phyloP scores from a whole-genome alignment of 208 protist species.

The Naegleria gruberi region DNA sequence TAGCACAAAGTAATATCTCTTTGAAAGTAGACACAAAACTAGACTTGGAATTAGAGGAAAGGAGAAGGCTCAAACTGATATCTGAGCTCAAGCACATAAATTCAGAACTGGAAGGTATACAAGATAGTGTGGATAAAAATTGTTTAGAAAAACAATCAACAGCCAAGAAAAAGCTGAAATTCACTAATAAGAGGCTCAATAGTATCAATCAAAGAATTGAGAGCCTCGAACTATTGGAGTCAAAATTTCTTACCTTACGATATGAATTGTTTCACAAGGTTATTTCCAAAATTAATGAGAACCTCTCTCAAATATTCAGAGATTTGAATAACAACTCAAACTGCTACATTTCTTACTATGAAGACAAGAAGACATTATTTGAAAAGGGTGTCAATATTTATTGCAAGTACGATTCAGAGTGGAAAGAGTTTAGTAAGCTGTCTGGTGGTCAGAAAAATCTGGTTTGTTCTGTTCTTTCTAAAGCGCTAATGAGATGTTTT shows the following conservation, averaged over 20 bases:
- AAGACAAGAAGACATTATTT: background rate
- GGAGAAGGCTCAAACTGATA: background rate
- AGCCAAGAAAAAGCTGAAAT: background rate
- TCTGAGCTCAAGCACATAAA: background rate
- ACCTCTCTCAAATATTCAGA: background rate
- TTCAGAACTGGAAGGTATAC: background rate
- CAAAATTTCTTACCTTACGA: background rate
- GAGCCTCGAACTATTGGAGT: background rate
- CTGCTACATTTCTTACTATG: background rate
- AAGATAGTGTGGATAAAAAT: background rate
- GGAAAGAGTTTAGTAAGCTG: background rate
- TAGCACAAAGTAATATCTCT: too few species aligned
- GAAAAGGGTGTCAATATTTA: background rate
- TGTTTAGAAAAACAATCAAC: background rate
- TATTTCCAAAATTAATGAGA: background rate
- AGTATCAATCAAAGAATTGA: background rate
- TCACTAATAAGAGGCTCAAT: background rate
- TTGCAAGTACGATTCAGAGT: background rate
- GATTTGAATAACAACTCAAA: background rate
- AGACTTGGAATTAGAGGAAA: too few species aligned
- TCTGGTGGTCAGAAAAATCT: background rate
- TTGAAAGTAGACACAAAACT: too few species aligned
- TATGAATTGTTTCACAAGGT: background rate
- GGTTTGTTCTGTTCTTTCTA: background rate
- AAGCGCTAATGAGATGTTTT: background rate